phyloP scores from a whole-genome alignment of 2,329 filamentous ascomycete species.

The Aspergillus quadricinctus region DNA sequence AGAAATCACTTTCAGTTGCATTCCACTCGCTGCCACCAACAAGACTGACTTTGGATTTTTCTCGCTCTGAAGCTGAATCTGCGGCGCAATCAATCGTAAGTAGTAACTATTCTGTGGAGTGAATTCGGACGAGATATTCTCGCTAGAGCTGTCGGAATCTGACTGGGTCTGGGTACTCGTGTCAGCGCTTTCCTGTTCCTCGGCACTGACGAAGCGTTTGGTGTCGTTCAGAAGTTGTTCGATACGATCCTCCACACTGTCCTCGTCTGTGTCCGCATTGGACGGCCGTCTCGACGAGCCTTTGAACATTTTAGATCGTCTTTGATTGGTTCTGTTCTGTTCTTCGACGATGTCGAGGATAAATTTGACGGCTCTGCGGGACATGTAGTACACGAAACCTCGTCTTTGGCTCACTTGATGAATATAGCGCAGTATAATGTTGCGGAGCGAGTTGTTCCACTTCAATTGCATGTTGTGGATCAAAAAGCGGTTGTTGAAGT shows the following conservation, averaged over 20 bases:
- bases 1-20: slow-evolving; percentile 96
- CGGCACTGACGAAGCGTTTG: slow-evolving; percentile 72
- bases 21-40: slow-evolving; percentile 91
- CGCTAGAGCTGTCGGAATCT: slow-evolving; percentile 53
- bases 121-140: slow-evolving; percentile 82
- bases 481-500: slow-evolving; percentile 97
- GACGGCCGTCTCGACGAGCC: slow-evolving; percentile 19
- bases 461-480: slow-evolving; percentile 97
- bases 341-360: slow-evolving; percentile 97
- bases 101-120: slow-evolving; percentile 91
- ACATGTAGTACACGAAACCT: slow-evolving; percentile 97
- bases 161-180: slow-evolving; percentile 39
- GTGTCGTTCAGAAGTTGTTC: slow-evolving; percentile 80
- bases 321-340: slow-evolving; percentile 67
- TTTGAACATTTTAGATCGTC: slow-evolving; percentile 32
- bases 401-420: slow-evolving; percentile 95
- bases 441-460: slow-evolving; percentile 94
- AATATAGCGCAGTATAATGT: slow-evolving; percentile 94
- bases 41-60: slow-evolving; percentile 98
- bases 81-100: slow-evolving; percentile 88
- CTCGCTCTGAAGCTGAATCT: slow-evolving; percentile 97
- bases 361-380: slow-evolving; percentile 91
- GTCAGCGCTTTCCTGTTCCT: slow-evolving; percentile 49
- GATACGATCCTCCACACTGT: slow-evolving; percentile 77
- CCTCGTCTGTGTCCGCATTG: slow-evolving; percentile 50